Base-by-base conservation (phyloP, 129 eudicot genomes). In the Flaveria linearis region DNA sequence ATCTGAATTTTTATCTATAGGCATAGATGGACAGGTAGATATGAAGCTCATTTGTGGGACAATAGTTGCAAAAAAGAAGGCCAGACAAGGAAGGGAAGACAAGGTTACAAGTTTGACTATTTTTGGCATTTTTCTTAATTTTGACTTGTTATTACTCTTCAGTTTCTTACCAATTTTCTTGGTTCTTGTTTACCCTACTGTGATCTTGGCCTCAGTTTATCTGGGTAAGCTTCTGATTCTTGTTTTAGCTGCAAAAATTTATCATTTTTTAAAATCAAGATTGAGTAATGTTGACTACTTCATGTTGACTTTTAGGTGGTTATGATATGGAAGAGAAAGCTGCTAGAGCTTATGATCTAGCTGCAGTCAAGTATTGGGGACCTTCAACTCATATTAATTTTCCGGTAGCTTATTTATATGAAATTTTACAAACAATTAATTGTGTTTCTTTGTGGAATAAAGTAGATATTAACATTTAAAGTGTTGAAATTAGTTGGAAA, bases 321-420 rank as follows among this genome's bases (percentile, higher is more conserved):
- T 93, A 93, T 88, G 96, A 93, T 67, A 86, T 89, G 87, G 98
- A 93, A 81, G 98, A 93, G 71, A 93, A 93, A 72, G 98, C 98
- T 64, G 98, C 98, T 71, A 88, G 98, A 76, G 91, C 96, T 72
- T 92, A 92, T 72, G 98, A 92, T 88, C 80, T 86, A 71, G 98
- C 98, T 23, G 98, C 98, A 75, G 88, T 92, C 71, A 92, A 92
- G 85, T 92, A 92, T 45, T 92, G 98, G 98, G 98, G 98, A 81
- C 78, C 98, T 78, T 88, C 96, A 10, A 93, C 96, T 45, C 98
- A 93, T 55, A 93, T 90, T 41, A 93, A 93, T 84, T 90, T 93
- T 72, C 88, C 95, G 87, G 96, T 93, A 84, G 13, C 52, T 45
- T 53, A 73, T 64, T 61, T 0, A 49, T 47, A 7, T 20, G 17